Evolutionary conservation across 352 stramenopile species (phyloP), one percentile per base, ranked within the genome.

Genomic region (Phytophthora fragariae): DNA sequence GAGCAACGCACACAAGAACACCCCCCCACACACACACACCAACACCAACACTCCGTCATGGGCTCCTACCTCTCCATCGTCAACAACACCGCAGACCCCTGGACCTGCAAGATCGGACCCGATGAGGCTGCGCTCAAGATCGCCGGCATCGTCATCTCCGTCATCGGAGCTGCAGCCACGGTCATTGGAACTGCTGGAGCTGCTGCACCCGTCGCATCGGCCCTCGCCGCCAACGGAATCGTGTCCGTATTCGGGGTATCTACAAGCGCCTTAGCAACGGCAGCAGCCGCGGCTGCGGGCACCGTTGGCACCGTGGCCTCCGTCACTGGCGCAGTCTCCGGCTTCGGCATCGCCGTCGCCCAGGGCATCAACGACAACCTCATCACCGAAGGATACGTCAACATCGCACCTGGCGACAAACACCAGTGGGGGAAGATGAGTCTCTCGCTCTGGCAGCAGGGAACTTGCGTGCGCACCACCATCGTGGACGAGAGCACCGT

Each of bases 381-480:
- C 19, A 69, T 77, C 46, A 72, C 58, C 4, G 64, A 84, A 2
- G 68, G 70, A 10, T 88, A 78, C 62, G 58, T 78, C 2, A 66
- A 39, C 12, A 86, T 89, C 27, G 66, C 55, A 0, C 57, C 78
- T 0, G 80, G 80, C 7, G 17, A 77, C 15, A 65, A 66, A 15
- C 53, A 84, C 56, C 58, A 75, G 44, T 88, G 72, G 76, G 76
- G 72, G 5, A 82, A 83, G 37, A 81, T 83, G 75, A 76, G 70
- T 29, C 70, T 85, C 11, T 85, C 77, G 57, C 78, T 86, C 3
- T 89, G 77, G 79, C 79, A 86, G 57, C 81, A 86, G 49, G 79
- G 72, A 54, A 82, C 72, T 0, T 86, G 81, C 47, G 70, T 85
- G 6, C 73, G 73, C 54, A 85, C 81, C n/a, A 76, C 66, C 11